phyloP scores from a whole-genome alignment of 371 early-diverging fungal genomes.

The Zychaea mexicana region DNA sequence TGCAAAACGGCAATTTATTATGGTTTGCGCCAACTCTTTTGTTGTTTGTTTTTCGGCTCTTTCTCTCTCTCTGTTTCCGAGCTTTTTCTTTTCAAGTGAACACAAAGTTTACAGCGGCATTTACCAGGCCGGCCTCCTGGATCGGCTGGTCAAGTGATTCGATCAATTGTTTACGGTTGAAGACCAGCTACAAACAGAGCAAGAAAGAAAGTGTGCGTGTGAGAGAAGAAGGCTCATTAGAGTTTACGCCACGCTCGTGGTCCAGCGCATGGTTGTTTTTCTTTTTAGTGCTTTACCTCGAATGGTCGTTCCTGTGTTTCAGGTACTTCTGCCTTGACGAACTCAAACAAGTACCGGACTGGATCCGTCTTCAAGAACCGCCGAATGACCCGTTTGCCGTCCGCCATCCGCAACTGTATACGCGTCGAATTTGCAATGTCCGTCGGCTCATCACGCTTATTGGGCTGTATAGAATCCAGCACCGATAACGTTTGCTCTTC shows the following conservation, averaged over 20 bases:
- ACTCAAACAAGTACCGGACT: slow-evolving; percentile 70
- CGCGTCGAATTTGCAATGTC: slow-evolving; percentile 61
- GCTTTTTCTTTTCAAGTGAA: slow-evolving; percentile 21
- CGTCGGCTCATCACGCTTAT: slow-evolving; percentile 53
- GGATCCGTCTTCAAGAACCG: slow-evolving; percentile 67
- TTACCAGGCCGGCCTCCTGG: slow-evolving; percentile 65
- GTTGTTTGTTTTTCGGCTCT: background rate
- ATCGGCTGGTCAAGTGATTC: slow-evolving; percentile 65
- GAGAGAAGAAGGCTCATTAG: background rate
- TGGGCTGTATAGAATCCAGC: slow-evolving; percentile 50
- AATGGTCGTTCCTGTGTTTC: slow-evolving; percentile 65
- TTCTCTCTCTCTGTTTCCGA: too few species aligned
- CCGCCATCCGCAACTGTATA: slow-evolving; percentile 72
- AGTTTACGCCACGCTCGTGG: background rate
- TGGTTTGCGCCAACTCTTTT: background rate
- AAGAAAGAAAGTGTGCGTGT: background rate
- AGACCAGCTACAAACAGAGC: slow-evolving; percentile 48
- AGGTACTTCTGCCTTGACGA: slow-evolving; percentile 65
- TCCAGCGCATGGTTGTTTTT: background rate
- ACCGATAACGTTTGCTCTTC: slow-evolving; percentile 28
- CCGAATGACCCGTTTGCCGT: slow-evolving; percentile 67
- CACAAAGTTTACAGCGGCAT: slow-evolving; percentile 58
- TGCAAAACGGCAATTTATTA: too few species aligned
- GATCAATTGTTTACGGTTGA: slow-evolving; percentile 64
- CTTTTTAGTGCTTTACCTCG: slow-evolving; percentile 55